Percentiles rank a stretch among this genome's conserved stretches.
phyloP scores from a whole-genome alignment of 148 eudicot genomes.

The Diospyros lotus region DNA sequence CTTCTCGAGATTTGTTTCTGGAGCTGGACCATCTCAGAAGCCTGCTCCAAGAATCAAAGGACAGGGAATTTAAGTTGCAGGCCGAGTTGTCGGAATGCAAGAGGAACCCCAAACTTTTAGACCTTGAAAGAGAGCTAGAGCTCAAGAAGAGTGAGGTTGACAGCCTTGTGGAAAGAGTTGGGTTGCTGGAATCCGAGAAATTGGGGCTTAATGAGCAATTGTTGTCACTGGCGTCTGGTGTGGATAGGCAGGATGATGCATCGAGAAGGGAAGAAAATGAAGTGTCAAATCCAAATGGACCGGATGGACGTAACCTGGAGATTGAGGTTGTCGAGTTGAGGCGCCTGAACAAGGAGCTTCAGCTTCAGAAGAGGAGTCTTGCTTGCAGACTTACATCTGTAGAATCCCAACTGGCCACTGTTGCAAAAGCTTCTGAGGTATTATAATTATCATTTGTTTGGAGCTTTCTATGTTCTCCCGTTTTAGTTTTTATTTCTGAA shows the following conservation, averaged over 20 bases:
- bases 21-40: conserved; percentile 75
- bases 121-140: conserved; percentile 49
- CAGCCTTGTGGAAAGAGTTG: conserved; percentile 32
- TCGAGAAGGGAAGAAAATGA: conserved; percentile 16
- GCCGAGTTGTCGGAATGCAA: conserved; percentile 48
- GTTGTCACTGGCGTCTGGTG: conserved; percentile 19
- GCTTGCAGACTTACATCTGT: conserved; percentile 53
- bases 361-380: conserved; percentile 68
- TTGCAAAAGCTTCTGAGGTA: conserved; percentile 57
- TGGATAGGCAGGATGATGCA: conserved; percentile 21
- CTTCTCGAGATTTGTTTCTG: conserved; percentile 49
- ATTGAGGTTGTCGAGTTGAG: conserved; percentile 72
- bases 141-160: conserved; percentile 47
- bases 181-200: conserved; percentile 44
- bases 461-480: background rate
- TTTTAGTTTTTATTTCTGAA: background rate
- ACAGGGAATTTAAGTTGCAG: conserved; percentile 59
- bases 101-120: conserved; percentile 33
- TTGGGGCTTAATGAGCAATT: conserved; percentile 29
- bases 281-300: conserved; percentile 10
- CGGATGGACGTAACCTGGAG: conserved; percentile 27
- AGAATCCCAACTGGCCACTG: conserved; percentile 48
- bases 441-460: background rate
- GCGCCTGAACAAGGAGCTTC: conserved; percentile 69
- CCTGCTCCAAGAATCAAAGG: conserved; percentile 64